Percentiles rank a stretch among this genome's conserved stretches.
These are phyloP conservation scores for Inga laurina DNA, from an alignment of 306 rosid species.

Conservation along the genomic window DNA sequence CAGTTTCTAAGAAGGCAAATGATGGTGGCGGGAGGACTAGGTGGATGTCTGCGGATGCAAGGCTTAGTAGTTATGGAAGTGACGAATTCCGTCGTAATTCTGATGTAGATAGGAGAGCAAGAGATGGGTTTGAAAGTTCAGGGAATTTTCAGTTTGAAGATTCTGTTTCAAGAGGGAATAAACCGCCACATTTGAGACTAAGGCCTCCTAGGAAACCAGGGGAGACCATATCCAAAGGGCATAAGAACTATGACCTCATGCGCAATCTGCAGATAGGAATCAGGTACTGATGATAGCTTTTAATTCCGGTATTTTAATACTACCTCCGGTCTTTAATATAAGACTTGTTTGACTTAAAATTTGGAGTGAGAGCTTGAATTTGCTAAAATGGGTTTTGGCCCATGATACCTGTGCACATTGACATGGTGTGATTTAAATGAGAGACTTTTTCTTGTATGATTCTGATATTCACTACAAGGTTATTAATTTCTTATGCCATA, in stretches of 20 bases:
- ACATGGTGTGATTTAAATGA: neutral
- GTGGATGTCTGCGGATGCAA: constrained; percentile 43
- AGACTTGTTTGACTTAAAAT: too few relatives aligned
- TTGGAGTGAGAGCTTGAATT: neutral
- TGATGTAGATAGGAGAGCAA: constrained; percentile 22
- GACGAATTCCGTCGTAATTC: constrained; percentile 19
- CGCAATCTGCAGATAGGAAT: constrained; percentile 75
- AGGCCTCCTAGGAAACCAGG: constrained; percentile 57
- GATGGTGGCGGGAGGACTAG: constrained; percentile 38
- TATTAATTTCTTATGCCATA: constrained; percentile 71
- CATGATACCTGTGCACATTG: neutral
- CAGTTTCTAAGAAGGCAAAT: constrained; percentile 26
- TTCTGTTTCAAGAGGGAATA: constrained; percentile 24
- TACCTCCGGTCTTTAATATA: too few relatives aligned
- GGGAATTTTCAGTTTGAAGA: constrained; percentile 30
- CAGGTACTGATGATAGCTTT: constrained; percentile 47
- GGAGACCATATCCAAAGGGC: constrained; percentile 62
- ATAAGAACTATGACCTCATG: constrained; percentile 73
- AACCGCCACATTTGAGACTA: constrained; percentile 18
- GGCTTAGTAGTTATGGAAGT: constrained; percentile 21
- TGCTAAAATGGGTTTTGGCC: neutral
- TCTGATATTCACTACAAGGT: constrained; percentile 46
- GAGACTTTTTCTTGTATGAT: constrained; percentile 23
- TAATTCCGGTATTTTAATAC: neutral
- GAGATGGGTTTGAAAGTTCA: constrained; percentile 37